Base-by-base conservation (phyloP, 176 grass and related monocot genomes). In the Alloteropsis semialata region DNA sequence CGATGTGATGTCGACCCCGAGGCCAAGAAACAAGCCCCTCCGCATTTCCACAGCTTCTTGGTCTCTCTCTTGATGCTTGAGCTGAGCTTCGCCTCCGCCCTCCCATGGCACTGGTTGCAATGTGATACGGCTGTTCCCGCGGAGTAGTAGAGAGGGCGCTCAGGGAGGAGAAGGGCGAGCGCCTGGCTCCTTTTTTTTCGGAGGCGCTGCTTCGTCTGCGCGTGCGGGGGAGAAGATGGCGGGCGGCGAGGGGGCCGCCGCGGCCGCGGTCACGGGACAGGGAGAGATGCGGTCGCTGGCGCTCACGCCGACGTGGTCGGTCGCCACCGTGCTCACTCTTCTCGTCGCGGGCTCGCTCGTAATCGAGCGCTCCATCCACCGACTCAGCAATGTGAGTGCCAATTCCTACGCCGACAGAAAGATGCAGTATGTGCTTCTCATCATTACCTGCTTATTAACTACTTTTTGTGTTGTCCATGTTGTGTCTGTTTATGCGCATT, bases 271-370 rank as follows among this genome's bases (percentile, higher is more conserved):
- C 41, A 29, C 50, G 5, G 70, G 71, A 10, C 17, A 58, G 16
- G 87, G 82, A 42, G 84, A 98, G 76, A 81, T 89, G 75, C 90
- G 96, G 32, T 95, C 92, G 27, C 60, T 98, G 73, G 96, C 92
- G 55, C 86, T 98, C 29, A 98, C 96, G 32, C 96, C 96, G 4
- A 98, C 96, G 22, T 98, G 96, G 96, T 98, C 96, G n/a, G 96
- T 95, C 53, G 96, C 96, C 56, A 90, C 87, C 65, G 92, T 98
- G 71, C 68, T 98, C 74, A 98, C 96, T 0, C 84, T 98, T 82
- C 90, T 98, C 71, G 92, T 98, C 71, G 90, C 91, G 13, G 75
- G 80, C 84, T 98, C 92, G 51, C 90, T 98, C 85, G 55, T 98
- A 27, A 86, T 98, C 79, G 96, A 98, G 91, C 90, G 96, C 77